phyloP scores from a whole-genome alignment of 345 rosid genomes.

The Boechera stricta region DNA sequence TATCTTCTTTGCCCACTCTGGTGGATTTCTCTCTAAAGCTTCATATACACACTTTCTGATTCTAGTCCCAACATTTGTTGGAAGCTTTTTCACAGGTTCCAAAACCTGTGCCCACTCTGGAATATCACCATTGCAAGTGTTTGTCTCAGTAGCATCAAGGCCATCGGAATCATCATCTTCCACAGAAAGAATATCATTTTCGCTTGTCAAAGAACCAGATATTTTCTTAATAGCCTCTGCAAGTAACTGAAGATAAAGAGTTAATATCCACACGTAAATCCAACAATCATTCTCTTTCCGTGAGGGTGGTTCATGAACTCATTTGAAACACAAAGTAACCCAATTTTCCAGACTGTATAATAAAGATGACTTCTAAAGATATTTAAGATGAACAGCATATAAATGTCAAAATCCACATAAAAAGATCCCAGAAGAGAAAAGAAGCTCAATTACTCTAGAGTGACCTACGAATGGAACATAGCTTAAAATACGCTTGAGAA shows the following conservation, averaged over 20 bases:
- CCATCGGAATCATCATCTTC: constrained; percentile 72
- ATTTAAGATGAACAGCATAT: constrained; percentile 14
- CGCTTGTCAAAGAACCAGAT: constrained; percentile 64
- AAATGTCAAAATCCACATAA: background rate
- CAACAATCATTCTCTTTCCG: constrained; percentile 13
- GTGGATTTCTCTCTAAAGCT: constrained; percentile 79
- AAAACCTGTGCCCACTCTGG: constrained; percentile 90
- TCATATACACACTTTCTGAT: constrained; percentile 91
- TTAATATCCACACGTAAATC: constrained; percentile 32
- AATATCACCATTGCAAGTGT: constrained; percentile 55
- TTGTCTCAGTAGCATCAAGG: constrained; percentile 57
- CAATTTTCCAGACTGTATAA: constrained; percentile 8
- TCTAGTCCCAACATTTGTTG: constrained; percentile 98
- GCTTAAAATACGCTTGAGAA: constrained; percentile 21
- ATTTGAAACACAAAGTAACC: constrained; percentile 11
- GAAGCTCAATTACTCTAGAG: constrained; percentile 16
- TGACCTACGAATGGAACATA: constrained; percentile 17
- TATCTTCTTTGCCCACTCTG: constrained; percentile 89
- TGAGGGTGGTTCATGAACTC: background rate
- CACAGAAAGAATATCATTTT: constrained; percentile 60
- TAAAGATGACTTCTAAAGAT: constrained; percentile 4
- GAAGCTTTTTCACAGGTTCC: constrained; percentile 92
- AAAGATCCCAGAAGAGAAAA: background rate
- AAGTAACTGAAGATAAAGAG: constrained; percentile 77
- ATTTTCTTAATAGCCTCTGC: constrained; percentile 89